Base-by-base conservation (phyloP, 495 filamentous ascomycete genomes). In the Platismatia glauca region DNA sequence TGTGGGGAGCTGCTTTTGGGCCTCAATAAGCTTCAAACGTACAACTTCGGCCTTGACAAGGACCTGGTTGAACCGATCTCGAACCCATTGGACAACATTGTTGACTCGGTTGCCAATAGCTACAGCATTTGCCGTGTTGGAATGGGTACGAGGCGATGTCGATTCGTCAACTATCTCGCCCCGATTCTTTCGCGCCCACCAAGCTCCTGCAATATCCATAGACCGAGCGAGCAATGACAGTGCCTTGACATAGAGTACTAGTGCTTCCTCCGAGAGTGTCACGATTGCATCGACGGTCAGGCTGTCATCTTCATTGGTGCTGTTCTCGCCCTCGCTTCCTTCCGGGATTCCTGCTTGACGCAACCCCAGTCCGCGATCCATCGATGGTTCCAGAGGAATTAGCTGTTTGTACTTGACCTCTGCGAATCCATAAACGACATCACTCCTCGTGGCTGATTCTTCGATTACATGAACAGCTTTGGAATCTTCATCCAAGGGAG, bases 341-440 rank as follows among this genome's bases (percentile, higher is more conserved):
- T 82, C 71, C 20, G 74, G 59, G 52, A 72, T 73, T 20, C 83
- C 81, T 34, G 76, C 69, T 61, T 82, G 75, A 66, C 77, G 81
- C 9, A 88, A 83, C 29, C 87, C 85, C 31, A 90, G 80, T 13
- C 84, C 85, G 66, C 84, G 81, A 55, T 87, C 83, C 66, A 82
- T 84, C 0, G 87, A 91, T 18, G 93, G 94, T 7, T 89, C 85
- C 31, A 94, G 72, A 7, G 94, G 94, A 16, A 97, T 82, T 38
- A 98, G 81, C 70, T 98, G 94, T 73, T 94, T 94, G 76, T 93
- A 97, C 75, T 98, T 98, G 64, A 98, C 92, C 73, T 97, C 94
- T 13, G 94, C 94, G 74, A 97, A 97, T 27, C 90, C 90, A 71
- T 89, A 97, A 2, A 98, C 91, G 37, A 97, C 92, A 71, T 98